These are phyloP conservation scores for Acacia melanoxylon DNA, from an alignment of 306 rosid species.

Conservation along the genomic window DNA sequence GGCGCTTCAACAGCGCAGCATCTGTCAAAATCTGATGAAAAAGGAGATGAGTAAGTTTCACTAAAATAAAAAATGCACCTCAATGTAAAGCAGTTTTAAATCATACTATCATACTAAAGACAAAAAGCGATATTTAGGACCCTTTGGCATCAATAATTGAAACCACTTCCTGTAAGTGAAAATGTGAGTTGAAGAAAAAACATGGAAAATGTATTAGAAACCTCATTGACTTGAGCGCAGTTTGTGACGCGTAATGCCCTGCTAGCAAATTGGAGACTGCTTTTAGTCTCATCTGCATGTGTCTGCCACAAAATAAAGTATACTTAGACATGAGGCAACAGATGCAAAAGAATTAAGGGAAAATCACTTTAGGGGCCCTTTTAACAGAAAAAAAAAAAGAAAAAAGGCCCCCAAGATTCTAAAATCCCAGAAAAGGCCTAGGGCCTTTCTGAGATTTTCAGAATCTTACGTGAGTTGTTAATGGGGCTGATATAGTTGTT, in stretches of 20 bases:
- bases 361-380: too few relatives aligned
- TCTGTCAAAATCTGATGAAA: conserved; percentile 84
- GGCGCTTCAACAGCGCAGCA: conserved; percentile 97
- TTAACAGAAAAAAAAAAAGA: too few relatives aligned
- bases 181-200: conserved; percentile 9
- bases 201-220: conserved; percentile 33
- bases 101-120: conserved; percentile 27
- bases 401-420: too few relatives aligned
- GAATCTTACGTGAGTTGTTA: too few relatives aligned
- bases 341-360: conserved; percentile 12
- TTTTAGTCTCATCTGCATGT: conserved; percentile 95
- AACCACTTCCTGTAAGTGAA: conserved; percentile 9
- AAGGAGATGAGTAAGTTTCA: conserved; percentile 24
- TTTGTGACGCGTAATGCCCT: conserved; percentile 93
- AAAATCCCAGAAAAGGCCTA: too few relatives aligned
- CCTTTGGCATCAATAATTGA: conserved; percentile 17
- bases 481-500: too few relatives aligned
- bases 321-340: conserved; percentile 13
- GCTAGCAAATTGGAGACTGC: conserved; percentile 98
- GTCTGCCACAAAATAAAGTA: conserved; percentile 54
- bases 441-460: too few relatives aligned
- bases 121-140: conserved; percentile 1
- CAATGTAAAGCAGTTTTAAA: conserved; percentile 26
- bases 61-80: conserved; percentile 6
- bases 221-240: conserved; percentile 97